Evolutionary conservation across 345 rosid species (phyloP).

Genomic region (Citrus trifoliata): DNA sequence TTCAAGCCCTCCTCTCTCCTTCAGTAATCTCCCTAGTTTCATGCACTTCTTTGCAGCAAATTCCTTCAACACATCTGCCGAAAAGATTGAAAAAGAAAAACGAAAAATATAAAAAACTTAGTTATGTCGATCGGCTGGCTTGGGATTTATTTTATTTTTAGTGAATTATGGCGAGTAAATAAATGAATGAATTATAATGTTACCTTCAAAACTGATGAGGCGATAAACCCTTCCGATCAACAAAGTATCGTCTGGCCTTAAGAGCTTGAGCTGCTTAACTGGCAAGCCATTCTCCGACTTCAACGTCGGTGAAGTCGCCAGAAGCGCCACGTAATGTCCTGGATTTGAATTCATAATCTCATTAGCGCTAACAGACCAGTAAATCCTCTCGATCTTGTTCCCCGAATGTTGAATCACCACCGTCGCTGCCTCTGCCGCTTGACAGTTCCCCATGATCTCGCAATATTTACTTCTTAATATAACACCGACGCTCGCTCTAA

Average conservation of each 20-base stretch:
- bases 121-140: background rate
- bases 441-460: conserved; percentile 68
- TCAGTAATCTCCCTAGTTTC: conserved; percentile 68
- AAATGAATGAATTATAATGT: background rate
- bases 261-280: conserved; percentile 77
- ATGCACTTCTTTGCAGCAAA: conserved; percentile 68
- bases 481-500: background rate
- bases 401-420: conserved; percentile 79
- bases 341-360: conserved; percentile 75
- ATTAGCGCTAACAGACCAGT: conserved; percentile 70
- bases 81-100: background rate
- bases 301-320: conserved; percentile 44
- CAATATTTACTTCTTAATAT: too few species aligned
- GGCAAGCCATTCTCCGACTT: conserved; percentile 45
- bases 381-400: conserved; percentile 64
- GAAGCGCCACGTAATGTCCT: conserved; percentile 78
- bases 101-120: background rate
- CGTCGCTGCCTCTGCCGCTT: conserved; percentile 82
- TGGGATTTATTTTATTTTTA: background rate
- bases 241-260: conserved; percentile 69
- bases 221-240: conserved; percentile 70
- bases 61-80: conserved; percentile 68
- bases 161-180: background rate
- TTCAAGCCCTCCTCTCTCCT: conserved; percentile 45
- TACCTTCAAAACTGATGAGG: conserved; percentile 82